A percentile compares a stretch with the other conserved stretches of the same genome.
These are phyloP conservation scores for Silene uniflora DNA, from an alignment of 148 eudicot species.

Conservation along the genomic window DNA sequence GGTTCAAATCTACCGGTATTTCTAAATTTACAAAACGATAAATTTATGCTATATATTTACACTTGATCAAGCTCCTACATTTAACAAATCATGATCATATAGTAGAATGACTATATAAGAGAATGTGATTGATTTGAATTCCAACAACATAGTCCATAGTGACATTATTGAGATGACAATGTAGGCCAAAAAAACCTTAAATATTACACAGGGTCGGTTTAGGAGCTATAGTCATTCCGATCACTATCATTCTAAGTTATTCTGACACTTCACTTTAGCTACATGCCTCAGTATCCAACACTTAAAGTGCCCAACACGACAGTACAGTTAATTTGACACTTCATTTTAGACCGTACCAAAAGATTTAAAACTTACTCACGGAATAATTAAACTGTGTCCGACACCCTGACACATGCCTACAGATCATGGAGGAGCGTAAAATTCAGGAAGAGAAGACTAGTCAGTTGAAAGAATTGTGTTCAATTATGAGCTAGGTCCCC, in stretches of 20 bases:
- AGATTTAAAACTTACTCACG: too few relatives aligned
- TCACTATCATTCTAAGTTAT: too few relatives aligned
- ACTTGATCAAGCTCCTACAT: not conserved
- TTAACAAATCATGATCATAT: not conserved
- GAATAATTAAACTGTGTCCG: too few relatives aligned
- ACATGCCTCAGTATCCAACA: too few relatives aligned
- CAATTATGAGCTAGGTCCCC: slow-evolving; percentile 5
- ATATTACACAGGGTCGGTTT: not conserved
- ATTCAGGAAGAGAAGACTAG: not conserved
- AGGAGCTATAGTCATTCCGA: not conserved
- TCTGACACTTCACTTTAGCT: too few relatives aligned
- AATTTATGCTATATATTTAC: not conserved
- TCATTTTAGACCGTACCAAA: too few relatives aligned
- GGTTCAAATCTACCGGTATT: too few relatives aligned
- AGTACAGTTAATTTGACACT: too few relatives aligned
- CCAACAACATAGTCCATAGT: not conserved
- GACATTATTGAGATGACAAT: slow-evolving; percentile 8
- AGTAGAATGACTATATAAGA: not conserved
- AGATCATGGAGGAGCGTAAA: slow-evolving; percentile 11
- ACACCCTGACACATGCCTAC: too few relatives aligned
- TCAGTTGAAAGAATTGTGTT: not conserved
- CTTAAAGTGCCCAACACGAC: too few relatives aligned
- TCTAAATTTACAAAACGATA: too few relatives aligned
- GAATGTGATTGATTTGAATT: not conserved
- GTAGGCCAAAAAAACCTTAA: slow-evolving; percentile 9